These are phyloP conservation scores for Diaporthe helianthi DNA, from an alignment of 2,329 filamentous ascomycete species.

Conservation along the genomic window DNA sequence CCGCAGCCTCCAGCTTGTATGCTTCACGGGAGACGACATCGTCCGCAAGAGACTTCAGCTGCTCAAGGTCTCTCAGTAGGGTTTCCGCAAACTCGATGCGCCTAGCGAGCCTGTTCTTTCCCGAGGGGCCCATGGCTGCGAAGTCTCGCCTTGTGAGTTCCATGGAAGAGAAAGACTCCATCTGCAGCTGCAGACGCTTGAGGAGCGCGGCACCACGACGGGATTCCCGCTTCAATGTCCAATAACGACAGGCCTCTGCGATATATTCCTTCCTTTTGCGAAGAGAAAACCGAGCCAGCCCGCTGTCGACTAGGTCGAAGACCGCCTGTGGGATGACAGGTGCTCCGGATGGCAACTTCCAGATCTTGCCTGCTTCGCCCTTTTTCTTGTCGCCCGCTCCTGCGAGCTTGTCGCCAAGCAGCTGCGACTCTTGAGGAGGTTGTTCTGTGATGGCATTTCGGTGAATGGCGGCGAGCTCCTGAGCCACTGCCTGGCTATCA, in stretches of 20 bases:
- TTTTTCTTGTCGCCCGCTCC: constrained; percentile 79
- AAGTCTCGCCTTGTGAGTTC: constrained; percentile 96
- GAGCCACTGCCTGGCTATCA: constrained; percentile 83
- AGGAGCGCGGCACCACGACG: constrained; percentile 88
- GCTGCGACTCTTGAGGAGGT: constrained; percentile 80
- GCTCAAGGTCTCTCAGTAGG: constrained; percentile 78
- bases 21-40: constrained; percentile 78
- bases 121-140: constrained; percentile 88
- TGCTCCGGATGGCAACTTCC: constrained; percentile 93
- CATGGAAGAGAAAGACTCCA: constrained; percentile 97
- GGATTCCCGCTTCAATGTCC: constrained; percentile 95
- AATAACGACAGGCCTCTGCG: constrained; percentile 93
- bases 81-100: constrained; percentile 88
- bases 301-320: constrained; percentile 83
- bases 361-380: constrained; percentile 73
- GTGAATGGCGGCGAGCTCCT: constrained; percentile 79
- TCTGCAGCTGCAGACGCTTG: constrained; percentile 90
- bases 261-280: constrained; percentile 91
- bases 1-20: constrained; percentile 77
- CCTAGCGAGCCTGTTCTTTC: constrained; percentile 76
- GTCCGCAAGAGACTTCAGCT: constrained; percentile 73
- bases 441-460: constrained; percentile 70
- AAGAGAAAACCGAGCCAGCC: constrained; percentile 79
- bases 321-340: constrained; percentile 92
- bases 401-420: constrained; percentile 82